phyloP scores from a whole-genome alignment of 2,329 filamentous ascomycete genomes.

The Xylaria digitata region DNA sequence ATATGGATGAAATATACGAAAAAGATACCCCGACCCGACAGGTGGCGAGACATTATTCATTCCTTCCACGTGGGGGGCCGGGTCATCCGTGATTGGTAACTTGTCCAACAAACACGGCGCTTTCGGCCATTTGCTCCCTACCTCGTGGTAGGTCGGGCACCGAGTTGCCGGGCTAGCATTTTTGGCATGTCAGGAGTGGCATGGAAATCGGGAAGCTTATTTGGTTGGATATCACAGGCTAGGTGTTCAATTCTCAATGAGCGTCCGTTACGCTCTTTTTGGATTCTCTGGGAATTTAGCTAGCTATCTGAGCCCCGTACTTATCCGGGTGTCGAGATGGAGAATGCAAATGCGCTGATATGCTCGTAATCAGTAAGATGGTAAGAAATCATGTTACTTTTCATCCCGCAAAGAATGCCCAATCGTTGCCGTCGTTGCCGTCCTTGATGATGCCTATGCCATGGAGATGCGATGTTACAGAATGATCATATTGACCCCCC shows the following conservation, averaged over 20 bases:
- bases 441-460: constrained; percentile 13
- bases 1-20: background rate
- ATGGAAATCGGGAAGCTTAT: background rate
- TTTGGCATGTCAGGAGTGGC: too few relatives aligned
- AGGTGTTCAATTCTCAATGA: background rate
- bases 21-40: background rate
- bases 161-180: background rate
- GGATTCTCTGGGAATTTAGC: constrained; percentile 9
- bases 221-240: background rate
- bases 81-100: constrained; percentile 25
- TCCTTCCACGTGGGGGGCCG: constrained; percentile 30
- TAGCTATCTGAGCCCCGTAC: background rate
- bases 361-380: constrained; percentile 13
- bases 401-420: constrained; percentile 19
- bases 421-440: constrained; percentile 1
- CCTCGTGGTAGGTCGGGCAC: background rate
- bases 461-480: constrained; percentile 25
- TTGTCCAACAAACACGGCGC: background rate
- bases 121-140: constrained; percentile 18
- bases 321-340: constrained; percentile 8
- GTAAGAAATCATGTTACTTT: constrained; percentile 22
- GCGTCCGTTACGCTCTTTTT: background rate
- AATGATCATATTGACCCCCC: constrained; percentile 14
- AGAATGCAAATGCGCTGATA: constrained; percentile 13
- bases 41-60: background rate